These are phyloP conservation scores for Aotearoamyces nothofagi DNA, from an alignment of 2,329 filamentous ascomycete species.

Conservation along the genomic window DNA sequence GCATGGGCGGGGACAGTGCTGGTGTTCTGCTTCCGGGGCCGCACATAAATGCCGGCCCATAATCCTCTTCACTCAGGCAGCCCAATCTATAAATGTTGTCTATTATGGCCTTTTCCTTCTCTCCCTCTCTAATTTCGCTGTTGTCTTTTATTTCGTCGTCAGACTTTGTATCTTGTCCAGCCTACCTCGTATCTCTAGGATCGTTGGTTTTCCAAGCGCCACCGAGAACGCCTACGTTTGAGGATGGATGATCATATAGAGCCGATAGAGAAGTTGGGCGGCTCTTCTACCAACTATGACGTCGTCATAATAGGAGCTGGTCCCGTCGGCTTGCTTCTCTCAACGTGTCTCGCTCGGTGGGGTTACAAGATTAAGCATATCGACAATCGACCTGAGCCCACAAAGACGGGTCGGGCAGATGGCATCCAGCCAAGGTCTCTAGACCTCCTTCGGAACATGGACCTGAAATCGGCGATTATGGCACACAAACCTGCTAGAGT, in stretches of 20 bases:
- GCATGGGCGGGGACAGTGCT: too few relatives aligned
- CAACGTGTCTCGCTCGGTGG: slow-evolving; percentile 79
- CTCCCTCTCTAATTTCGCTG: too few relatives aligned
- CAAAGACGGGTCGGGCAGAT: slow-evolving; percentile 73
- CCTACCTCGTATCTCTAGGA: too few relatives aligned
- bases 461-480: slow-evolving; percentile 78
- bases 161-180: too few relatives aligned
- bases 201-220: not conserved
- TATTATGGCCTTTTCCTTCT: too few relatives aligned
- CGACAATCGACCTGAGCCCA: slow-evolving; percentile 78
- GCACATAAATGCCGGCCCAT: too few relatives aligned
- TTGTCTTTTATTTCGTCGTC: too few relatives aligned
- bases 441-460: slow-evolving; percentile 79
- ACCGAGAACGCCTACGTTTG: too few relatives aligned
- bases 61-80: too few relatives aligned
- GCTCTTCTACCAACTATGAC: slow-evolving; percentile 30
- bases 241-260: not conserved
- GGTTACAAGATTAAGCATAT: slow-evolving; percentile 93
- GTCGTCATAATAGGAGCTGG: slow-evolving; percentile 79
- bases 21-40: too few relatives aligned
- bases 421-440: slow-evolving; percentile 84
- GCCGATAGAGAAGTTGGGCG: slow-evolving; percentile 21
- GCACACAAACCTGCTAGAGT: slow-evolving; percentile 75
- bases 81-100: too few relatives aligned
- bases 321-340: slow-evolving; percentile 75